A percentile compares a stretch with the other conserved stretches of the same genome.
These are phyloP conservation scores for Colletotrichum incanum DNA, from an alignment of 2,329 filamentous ascomycete genomes.

Conservation along the genomic window DNA sequence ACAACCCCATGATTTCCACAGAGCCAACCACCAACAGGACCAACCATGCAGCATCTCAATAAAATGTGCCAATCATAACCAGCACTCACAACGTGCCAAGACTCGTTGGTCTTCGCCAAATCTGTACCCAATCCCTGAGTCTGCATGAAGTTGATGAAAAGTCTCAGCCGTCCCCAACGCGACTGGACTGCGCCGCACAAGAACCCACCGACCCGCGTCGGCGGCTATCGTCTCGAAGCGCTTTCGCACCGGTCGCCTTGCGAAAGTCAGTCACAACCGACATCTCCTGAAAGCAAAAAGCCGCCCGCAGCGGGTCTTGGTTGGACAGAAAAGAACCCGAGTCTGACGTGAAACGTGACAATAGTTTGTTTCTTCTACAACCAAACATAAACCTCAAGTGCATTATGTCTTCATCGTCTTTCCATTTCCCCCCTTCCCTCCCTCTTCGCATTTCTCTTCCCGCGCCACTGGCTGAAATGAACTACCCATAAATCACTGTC, in stretches of 20 bases:
- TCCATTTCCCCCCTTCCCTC: too few species aligned
- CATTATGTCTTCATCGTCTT: too few species aligned
- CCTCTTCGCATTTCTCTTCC: too few species aligned
- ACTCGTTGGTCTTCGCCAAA: background rate
- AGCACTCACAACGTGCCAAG: background rate
- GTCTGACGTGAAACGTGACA: too few species aligned
- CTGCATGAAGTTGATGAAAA: background rate
- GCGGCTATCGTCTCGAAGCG: too few species aligned
- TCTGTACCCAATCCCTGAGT: background rate
- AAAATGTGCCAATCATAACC: background rate
- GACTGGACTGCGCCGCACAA: background rate
- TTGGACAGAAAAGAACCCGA: too few species aligned
- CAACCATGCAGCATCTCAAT: background rate
- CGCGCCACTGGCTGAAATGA: too few species aligned
- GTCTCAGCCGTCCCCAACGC: background rate
- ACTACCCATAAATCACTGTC: background rate
- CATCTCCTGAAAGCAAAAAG: too few species aligned
- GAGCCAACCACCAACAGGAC: background rate
- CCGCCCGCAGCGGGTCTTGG: too few species aligned
- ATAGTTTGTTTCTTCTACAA: too few species aligned
- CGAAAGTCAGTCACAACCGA: background rate
- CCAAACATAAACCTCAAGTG: too few species aligned
- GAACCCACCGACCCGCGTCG: background rate
- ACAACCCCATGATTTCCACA: background rate
- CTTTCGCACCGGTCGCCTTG: too few species aligned